Percentiles rank a stretch among this genome's conserved stretches.
Evolutionary conservation across 2,329 filamentous ascomycete genomes (phyloP).

Genomic region (Madurella mycetomatis): DNA sequence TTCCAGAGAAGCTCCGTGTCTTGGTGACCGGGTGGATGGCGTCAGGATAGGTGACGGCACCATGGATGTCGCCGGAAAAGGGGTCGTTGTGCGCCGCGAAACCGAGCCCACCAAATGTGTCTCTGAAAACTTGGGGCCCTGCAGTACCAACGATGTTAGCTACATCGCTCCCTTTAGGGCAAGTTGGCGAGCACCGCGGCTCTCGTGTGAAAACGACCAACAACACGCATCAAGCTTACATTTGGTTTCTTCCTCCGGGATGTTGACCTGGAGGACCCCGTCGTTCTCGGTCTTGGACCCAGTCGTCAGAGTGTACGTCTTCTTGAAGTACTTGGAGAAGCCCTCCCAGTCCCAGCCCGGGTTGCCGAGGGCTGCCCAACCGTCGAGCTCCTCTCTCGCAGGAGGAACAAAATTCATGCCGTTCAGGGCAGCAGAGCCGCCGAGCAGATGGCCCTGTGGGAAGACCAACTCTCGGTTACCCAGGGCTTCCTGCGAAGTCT

Average conservation of each 20-base stretch:
- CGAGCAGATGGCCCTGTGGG: conserved; percentile 29
- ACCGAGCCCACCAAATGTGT: conserved; percentile 33
- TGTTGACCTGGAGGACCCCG: conserved; percentile 32
- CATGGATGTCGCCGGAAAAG: conserved; percentile 19
- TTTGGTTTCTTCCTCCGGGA: conserved; percentile 22
- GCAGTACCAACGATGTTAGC: too few relatives aligned
- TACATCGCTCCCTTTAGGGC: too few relatives aligned
- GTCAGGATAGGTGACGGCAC: conserved; percentile 14
- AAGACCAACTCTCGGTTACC: conserved; percentile 31
- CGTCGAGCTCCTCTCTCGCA: conserved; percentile 23
- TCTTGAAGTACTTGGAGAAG: conserved; percentile 31
- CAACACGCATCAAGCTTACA: not conserved
- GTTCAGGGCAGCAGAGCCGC: conserved; percentile 30
- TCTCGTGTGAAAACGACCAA: too few relatives aligned
- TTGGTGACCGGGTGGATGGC: conserved; percentile 14
- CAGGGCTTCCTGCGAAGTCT: conserved; percentile 16
- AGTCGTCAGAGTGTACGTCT: conserved; percentile 29
- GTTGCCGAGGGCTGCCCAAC: conserved; percentile 29
- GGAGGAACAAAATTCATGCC: conserved; percentile 24
- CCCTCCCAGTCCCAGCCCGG: conserved; percentile 26
- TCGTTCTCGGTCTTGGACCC: conserved; percentile 24
- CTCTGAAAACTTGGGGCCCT: conserved; percentile 33
- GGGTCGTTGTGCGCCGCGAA: conserved; percentile 31
- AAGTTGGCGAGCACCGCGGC: too few relatives aligned
- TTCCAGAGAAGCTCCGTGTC: conserved; percentile 28